Evolutionary conservation across 129 eudicot species (phyloP), one percentile per base, ranked within the genome.

Genomic region (Logfia minima): DNA sequence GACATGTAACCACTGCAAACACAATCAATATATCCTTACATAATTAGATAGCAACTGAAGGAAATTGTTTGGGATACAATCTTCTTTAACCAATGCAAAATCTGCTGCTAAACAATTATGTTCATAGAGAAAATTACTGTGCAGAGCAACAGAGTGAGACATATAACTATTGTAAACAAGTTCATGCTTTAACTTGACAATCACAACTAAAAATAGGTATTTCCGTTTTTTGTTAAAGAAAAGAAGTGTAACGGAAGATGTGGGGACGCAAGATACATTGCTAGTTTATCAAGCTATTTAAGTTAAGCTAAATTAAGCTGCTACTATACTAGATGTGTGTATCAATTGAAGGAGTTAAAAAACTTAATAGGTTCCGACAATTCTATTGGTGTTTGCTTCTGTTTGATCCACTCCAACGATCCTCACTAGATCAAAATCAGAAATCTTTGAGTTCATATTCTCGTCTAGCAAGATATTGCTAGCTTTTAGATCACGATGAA

Each of bases 401-500:
- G 65, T 79, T 82, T 85, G 82, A 66, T 85, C 86, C 31, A 52
- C 84, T 16, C 75, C 82, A n/a, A 85, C 77, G 52, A 60, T 77
- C 56, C 83, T 83, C 10, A 83, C 83, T 71, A 77, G 66, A 34
- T 83, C 86, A 58, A 83, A 83, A 83, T 77, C 86, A n/a, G 83
- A 64, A 6, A 83, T 74, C 75, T 78, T 83, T 4, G 86, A 80
- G 2, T 83, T 83, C 80, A 78, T 72, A 43, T 83, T 69, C 21
- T 45, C 74, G 53, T 82, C 81, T 21, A 77, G 75, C 68, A 83
- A 77, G 29, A 83, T 70, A 66, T 83, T 83, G 37, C 82, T 83
- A 71, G 86, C 83, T 74, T 83, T 83, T 6, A 83, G 76, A 83
- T 83, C 86, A n/a, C 86, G 63, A 68, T 83, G 83, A 16, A 83